A percentile compares a stretch with the other conserved stretches of the same genome.
Conservation (phyloP, 2,329 filamentous ascomycete species). For the Diaporthe ampelina region DNA sequence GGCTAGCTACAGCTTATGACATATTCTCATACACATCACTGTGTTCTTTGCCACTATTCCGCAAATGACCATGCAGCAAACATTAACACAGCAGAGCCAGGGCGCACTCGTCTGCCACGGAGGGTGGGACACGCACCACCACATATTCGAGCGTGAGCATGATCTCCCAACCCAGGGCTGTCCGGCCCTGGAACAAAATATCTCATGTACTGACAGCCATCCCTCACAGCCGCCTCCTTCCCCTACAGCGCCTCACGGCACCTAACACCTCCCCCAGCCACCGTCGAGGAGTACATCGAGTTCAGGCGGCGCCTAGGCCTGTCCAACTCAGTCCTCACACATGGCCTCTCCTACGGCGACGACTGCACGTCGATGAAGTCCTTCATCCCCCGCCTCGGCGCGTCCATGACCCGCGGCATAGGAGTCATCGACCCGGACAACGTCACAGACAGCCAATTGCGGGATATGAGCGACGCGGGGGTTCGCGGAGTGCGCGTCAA, state of each 20-base stretch:
- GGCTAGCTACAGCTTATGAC: too few species aligned
- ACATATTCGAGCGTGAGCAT: constrained; percentile 20
- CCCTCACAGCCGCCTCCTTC: neutral
- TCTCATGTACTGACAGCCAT: neutral
- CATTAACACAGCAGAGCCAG: neutral
- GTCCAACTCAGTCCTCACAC: constrained; percentile 53
- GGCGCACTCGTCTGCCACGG: neutral
- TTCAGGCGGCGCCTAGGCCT: constrained; percentile 1
- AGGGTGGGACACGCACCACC: constrained; percentile 16
- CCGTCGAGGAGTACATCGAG: constrained; percentile 3
- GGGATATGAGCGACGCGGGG: constrained; percentile 47
- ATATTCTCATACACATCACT: too few species aligned
- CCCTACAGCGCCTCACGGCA: neutral
- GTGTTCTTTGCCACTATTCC: neutral
- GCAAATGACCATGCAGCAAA: neutral
- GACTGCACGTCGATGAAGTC: constrained; percentile 51
- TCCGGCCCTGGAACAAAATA: neutral
- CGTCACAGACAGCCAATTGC: constrained; percentile 44
- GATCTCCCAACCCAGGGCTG: neutral
- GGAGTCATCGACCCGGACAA: constrained; percentile 50
- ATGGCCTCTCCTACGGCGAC: constrained; percentile 54
- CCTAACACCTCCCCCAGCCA: neutral
- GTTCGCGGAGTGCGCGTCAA: constrained; percentile 54
- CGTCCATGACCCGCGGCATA: constrained; percentile 47
- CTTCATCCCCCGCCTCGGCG: constrained; percentile 49